Conservation (phyloP, 2,329 filamentous ascomycete genomes). For the Alternaria burnsii region DNA sequence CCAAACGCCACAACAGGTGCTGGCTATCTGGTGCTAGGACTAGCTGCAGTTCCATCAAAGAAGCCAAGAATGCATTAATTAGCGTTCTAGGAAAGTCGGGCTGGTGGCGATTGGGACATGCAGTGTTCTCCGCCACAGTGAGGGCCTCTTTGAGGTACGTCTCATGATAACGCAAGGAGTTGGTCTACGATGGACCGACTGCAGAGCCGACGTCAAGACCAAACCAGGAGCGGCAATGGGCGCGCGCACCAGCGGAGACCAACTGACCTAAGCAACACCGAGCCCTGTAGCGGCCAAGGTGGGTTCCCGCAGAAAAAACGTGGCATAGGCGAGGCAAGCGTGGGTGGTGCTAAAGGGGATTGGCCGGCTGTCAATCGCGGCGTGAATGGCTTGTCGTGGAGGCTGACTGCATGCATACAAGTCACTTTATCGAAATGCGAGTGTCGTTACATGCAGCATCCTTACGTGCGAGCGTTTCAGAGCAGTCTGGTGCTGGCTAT, state of each 20-base stretch:
- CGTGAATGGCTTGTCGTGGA: conserved; percentile 4
- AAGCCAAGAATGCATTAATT: background rate
- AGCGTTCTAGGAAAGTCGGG: background rate
- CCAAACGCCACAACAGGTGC: background rate
- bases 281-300: conserved; percentile 14
- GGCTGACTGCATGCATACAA: conserved; percentile 22
- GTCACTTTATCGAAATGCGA: conserved; percentile 21
- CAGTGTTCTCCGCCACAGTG: background rate
- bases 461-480: conserved; percentile 28
- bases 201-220: background rate
- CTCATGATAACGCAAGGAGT: conserved; percentile 4
- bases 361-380: background rate
- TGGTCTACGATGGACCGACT: background rate
- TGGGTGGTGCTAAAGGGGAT: conserved; percentile 7
- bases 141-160: background rate
- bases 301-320: conserved; percentile 19
- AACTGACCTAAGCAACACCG: conserved; percentile 2
- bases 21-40: conserved; percentile 6
- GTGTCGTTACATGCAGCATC: conserved; percentile 25
- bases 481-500: conserved; percentile 4
- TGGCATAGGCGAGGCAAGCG: conserved; percentile 15
- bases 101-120: background rate
- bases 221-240: conserved; percentile 6
- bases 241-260: conserved; percentile 3
- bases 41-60: conserved; percentile 8